Percentiles rank a stretch among this genome's conserved stretches.
Conservation (phyloP, 1,284 basidiomycete genomes). For the Rhodotorula sp. region DNA sequence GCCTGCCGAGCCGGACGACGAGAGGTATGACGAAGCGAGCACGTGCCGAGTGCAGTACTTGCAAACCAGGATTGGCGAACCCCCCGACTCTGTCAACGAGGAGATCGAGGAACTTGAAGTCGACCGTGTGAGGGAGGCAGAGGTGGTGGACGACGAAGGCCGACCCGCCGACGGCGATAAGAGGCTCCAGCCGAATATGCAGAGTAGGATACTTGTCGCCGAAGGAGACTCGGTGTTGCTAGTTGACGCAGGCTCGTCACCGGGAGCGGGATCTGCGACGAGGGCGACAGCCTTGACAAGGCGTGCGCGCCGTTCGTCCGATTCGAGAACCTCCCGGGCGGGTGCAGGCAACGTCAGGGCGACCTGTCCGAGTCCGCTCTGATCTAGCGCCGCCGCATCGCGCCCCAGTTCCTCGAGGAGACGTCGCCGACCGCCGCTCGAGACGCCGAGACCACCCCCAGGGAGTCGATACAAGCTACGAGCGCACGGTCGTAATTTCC, state of each 20-base stretch:
- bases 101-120: constrained; percentile 15
- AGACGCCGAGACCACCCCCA: constrained; percentile 13
- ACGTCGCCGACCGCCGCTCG: constrained; percentile 12
- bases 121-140: constrained; percentile 13
- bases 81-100: background rate
- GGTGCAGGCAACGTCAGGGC: background rate
- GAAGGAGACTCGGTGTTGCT: background rate
- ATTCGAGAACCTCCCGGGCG: background rate
- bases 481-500: constrained; percentile 26
- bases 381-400: constrained; percentile 7
- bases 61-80: constrained; percentile 18
- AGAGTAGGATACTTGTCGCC: constrained; percentile 1
- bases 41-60: constrained; percentile 18
- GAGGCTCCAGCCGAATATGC: constrained; percentile 30
- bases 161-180: background rate
- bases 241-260: background rate
- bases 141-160: no score
- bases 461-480: constrained; percentile 16
- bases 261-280: background rate
- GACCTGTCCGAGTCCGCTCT: constrained; percentile 1
- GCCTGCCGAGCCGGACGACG: background rate
- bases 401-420: constrained; percentile 15
- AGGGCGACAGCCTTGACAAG: constrained; percentile 10
- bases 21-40: constrained; percentile 20
- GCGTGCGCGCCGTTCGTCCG: background rate